Evolutionary conservation across 192 early-diverging fungal genomes (phyloP), one percentile per base, ranked within the genome.

Genomic region (Irineochytrium annulatum): DNA sequence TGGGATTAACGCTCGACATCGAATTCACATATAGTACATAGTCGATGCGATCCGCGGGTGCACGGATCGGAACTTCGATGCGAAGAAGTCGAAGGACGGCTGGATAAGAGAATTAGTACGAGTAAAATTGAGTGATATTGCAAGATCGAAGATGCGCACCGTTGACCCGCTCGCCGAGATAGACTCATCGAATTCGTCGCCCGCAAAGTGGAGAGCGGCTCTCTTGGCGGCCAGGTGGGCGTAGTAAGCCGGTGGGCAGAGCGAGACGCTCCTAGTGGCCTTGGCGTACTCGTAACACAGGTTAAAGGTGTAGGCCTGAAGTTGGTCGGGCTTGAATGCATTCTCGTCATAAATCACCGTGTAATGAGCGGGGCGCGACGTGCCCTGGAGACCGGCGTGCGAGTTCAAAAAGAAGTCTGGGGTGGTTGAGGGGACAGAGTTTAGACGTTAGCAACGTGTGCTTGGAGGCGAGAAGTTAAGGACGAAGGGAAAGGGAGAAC

Each of bases 241-340:
- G 52, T 79, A 79, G 56, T 76, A 79, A 2, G 70, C 75, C 5
- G 77, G 77, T 17, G 76, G 79, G 20, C 62, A 56, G 26, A 79
- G 43, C 37, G 77, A 79, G 3, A 79, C 77, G 28, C 71, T 58
- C 26, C 70, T 45, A 16, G 76, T 77, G 20, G 56, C 55, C 43
- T 57, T 59, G 19, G 62, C 63, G 59, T 59, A 66, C 43, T 57
- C 53, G 31, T 73, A 63, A 39, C 65, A 67, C 1, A 67, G 31
- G 44, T 62, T 37, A 35, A 71, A 74, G 1, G 65, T 61, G 1
- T 79, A 57, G 46, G 70, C 62, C 56, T 80, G 73, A 28, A 80
- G 34, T 16, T 57, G 59, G 41, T 80, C 70, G 3, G 67, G 43
- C 3, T 35, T 43, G 43, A 80, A 64, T 8, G 59, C 61, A 64